Evolutionary conservation across 768 basidiomycete species (phyloP).

Genomic region (Lyophyllum shimeji): DNA sequence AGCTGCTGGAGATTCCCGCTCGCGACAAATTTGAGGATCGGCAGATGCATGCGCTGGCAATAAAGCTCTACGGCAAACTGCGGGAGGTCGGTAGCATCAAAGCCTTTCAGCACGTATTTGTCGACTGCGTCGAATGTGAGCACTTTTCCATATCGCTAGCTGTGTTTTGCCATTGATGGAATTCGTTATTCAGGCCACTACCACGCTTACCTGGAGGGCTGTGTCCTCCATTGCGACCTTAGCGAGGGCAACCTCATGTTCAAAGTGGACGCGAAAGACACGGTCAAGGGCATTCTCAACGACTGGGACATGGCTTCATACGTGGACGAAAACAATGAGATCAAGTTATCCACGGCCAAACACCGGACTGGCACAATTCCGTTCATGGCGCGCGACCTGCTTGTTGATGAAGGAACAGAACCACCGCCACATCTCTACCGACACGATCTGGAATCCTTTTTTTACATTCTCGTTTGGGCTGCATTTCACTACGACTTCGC

Average conservation of each 20-base stretch:
- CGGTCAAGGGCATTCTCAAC: constrained; percentile 22
- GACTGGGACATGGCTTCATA: constrained; percentile 26
- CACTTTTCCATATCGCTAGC: not conserved
- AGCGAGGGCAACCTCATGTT: constrained; percentile 33
- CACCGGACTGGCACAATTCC: constrained; percentile 25
- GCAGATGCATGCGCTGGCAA: constrained; percentile 4
- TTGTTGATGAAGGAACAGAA: not conserved
- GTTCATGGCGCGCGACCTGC: constrained; percentile 29
- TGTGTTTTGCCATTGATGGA: not conserved
- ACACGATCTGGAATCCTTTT: constrained; percentile 27
- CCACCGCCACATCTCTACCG: constrained; percentile 22
- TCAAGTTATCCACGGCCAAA: not conserved
- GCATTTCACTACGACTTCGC: constrained; percentile 19
- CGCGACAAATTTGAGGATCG: not conserved
- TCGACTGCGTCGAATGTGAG: constrained; percentile 32
- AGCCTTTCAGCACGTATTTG: constrained; percentile 26
- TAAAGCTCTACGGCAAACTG: constrained; percentile 19
- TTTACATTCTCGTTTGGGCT: constrained; percentile 24
- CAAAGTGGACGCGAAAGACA: not conserved
- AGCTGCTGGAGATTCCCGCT: not conserved
- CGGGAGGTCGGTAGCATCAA: constrained; percentile 19
- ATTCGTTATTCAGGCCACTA: constrained; percentile 20
- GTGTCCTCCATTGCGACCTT: constrained; percentile 29
- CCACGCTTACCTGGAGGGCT: constrained; percentile 17
- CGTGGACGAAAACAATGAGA: constrained; percentile 4